Evolutionary conservation across 345 rosid species (phyloP), one percentile per base, ranked within the genome.

Genomic region (Citrus glauca): DNA sequence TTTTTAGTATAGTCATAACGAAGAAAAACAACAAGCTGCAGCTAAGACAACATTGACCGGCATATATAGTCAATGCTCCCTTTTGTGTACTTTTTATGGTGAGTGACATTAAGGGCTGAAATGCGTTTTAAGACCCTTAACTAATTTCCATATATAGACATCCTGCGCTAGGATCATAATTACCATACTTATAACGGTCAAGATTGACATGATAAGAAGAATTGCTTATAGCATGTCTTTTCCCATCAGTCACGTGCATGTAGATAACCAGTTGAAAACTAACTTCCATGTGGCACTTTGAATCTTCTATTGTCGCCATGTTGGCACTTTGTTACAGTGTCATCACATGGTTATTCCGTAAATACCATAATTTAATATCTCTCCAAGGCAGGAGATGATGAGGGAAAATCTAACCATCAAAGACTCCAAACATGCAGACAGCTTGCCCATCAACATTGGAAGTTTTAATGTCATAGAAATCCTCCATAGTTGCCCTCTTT

Each of bases 401-500:
- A 83, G 70, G 55, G 71, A 81, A 73, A 79, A 78, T 75, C 92
- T 87, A 81, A 97, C 99, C 99, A 87, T 97, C 98, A 82, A 97
- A 97, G 55, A 97, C 90, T 76, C 98, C 99, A 84, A 97, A 97
- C 97, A 94, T 91, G 93, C 84, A 89, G 81, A 97, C 91, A 65
- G 86, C 74, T 85, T 88, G 74, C 74, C 97, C 98, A 69, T 91
- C 88, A 78, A 94, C 91, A 40, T 78, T 87, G 78, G 97, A 85
- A 72, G 85, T 87, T 80, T 90, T 94, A 45, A 94, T 82, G 80
- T 94, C 98, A 78, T 84, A 97, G 82, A 90, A 97, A 79, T 97
- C 98, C 83, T 97, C 98, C 98, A 97, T 97, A 24, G 94, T 89
- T 35, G 89, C 91, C 80, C 99, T 90, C 90, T 94, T 97, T 80